A percentile compares a stretch with the other conserved stretches of the same genome.
Conservation (phyloP, 768 basidiomycete species). For the Russula vinacea region DNA sequence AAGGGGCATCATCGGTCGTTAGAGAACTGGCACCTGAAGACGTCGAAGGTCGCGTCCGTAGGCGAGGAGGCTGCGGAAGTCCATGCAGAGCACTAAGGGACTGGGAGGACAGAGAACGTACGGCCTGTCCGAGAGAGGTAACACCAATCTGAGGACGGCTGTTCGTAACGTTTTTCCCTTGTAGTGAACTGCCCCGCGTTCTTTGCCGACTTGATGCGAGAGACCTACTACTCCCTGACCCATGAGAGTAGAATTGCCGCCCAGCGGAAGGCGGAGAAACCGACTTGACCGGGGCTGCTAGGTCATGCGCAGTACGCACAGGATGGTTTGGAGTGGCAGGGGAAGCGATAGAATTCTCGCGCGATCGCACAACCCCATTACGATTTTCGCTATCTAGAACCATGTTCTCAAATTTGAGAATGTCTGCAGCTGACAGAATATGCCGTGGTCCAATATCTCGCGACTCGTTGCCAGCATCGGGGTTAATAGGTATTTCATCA, state of each 20-base stretch:
- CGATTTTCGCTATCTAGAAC: slow-evolving; percentile 36
- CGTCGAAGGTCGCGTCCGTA: slow-evolving; percentile 28
- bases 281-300: neutral
- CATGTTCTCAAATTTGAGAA: slow-evolving; percentile 57
- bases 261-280: slow-evolving; percentile 10
- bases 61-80: slow-evolving; percentile 57
- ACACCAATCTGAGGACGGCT: slow-evolving; percentile 12
- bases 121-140: neutral
- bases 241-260: slow-evolving; percentile 12
- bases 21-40: slow-evolving; percentile 14
- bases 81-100: slow-evolving; percentile 36
- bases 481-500: slow-evolving; percentile 41
- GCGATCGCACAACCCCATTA: slow-evolving; percentile 20
- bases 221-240: neutral
- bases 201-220: neutral
- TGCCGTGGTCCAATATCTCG: slow-evolving; percentile 58
- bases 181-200: slow-evolving; percentile 14
- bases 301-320: neutral
- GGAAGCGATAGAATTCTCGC: slow-evolving; percentile 22
- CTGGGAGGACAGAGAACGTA: slow-evolving; percentile 28
- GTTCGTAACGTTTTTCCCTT: neutral
- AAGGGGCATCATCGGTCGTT: slow-evolving; percentile 20
- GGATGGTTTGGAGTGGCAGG: slow-evolving; percentile 14
- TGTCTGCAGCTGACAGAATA: slow-evolving; percentile 65
- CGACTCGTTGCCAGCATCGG: slow-evolving; percentile 37